Base-by-base conservation (phyloP, 257 asterid species). In the Solanum pinnatisectum region DNA sequence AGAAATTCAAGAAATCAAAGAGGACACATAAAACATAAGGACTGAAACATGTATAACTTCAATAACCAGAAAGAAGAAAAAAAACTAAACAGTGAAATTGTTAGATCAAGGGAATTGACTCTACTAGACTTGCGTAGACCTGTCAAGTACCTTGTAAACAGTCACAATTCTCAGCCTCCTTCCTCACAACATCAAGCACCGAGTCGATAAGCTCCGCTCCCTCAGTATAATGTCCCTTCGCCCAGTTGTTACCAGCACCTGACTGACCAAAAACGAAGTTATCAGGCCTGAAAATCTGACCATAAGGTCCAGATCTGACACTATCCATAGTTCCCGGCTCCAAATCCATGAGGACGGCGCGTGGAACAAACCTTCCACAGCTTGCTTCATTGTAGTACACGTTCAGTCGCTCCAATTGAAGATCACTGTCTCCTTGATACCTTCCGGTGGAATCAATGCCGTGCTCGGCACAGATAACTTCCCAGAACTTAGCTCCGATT, bases 251-350 rank as follows among this genome's bases (percentile, higher is more conserved):
- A 9, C 86, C 86, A 10, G 86, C 86, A 49, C 86, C 86, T 15
- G 86, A 82, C 70, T 82, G 86, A 2, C 86, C 86, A 49, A 82
- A 82, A 5, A 82, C 86, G 25, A 82, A 82, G 44, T 82, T 82
- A 82, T 82, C 86, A 6, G 86, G 86, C 30, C 86, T 12, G 70
- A 82, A 82, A 9, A 82, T 82, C 86, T 82, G 86, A 8, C 86
- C 86, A 49, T 10, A 82, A 5, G 86, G 86, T 2, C 87, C 87
- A 84, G 79, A 84, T 84, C 87, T 60, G 22, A 84, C 78, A 67
- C 87, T 84, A 67, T 84, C 87, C 87, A 84, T 84, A 60, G 87
- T 84, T 22, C 87, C 87, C 18, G 87, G 87, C 49, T 84, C 87
- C 52, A 84, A 67, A 84, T 84, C 87, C 87, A 84, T 84, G 7